Evolutionary conservation across 257 asterid species (phyloP), one percentile per base, ranked within the genome.

Genomic region (Solanum bulbocastanum): DNA sequence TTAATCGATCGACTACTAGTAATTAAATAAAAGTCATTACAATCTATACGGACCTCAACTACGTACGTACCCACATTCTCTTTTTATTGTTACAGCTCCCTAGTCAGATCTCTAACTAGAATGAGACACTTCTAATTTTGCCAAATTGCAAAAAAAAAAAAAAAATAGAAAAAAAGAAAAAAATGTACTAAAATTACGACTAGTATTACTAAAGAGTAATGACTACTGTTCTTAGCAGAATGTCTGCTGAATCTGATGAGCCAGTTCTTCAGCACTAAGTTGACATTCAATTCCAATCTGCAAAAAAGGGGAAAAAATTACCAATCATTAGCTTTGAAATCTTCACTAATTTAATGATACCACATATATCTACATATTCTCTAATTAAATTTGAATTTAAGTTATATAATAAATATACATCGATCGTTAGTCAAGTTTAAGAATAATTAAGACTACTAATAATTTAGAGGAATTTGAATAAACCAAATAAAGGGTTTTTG

Each of bases 261-360:
- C 99, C 90, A 97, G 89, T 76, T 97, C 99, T 88, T 97, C 98
- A 6, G 99, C 99, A 87, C 99, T 97, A 36, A 96, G 98, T 87
- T 95, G 98, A 94, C 99, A 97, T 88, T 96, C 99, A 73, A 97
- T 96, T 81, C 99, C 98, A 56, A 97, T 93, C 99, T 96, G 88
- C 83, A 66, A 62, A 60, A 65, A 89, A 25, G 7, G 40, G 4
- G 56, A 68, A 12, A n/a, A 66, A 15, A 86, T 13, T 73, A 82
- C 11, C 76, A 78, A 52, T 85, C 86, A 36, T 86, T 87, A 75
- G 91, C 72, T 76, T 40, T 30, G 58, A 86, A 79, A 81, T 46
- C 30, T 15, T 81, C 85, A 81, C 85, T 81, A 30, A 46, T 46
- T 81, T 81, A 30, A 46, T 30, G 30, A 49, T 27, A 44, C 16